Percentiles rank a stretch among this genome's conserved stretches.
phyloP scores from a whole-genome alignment of 352 stramenopile species.

The Phytophthora tentaculata region DNA sequence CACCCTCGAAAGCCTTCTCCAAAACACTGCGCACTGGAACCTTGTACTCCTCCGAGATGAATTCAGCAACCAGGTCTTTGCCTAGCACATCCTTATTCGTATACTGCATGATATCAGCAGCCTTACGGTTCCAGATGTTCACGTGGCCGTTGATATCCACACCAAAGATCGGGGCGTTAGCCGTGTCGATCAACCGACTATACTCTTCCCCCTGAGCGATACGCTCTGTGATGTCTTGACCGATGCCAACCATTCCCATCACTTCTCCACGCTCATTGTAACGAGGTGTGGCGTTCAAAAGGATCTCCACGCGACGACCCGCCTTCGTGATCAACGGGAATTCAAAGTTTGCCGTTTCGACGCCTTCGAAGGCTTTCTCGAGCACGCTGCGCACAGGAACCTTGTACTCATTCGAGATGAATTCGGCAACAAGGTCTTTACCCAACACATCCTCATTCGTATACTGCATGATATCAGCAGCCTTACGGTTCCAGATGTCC shows the following conservation, averaged over 20 bases:
- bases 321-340: slow-evolving; percentile 26
- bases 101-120: slow-evolving; percentile 59
- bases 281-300: slow-evolving; percentile 22
- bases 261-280: slow-evolving; percentile 28
- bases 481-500: slow-evolving; percentile 28
- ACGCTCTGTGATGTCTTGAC: slow-evolving; percentile 27
- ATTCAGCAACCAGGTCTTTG: slow-evolving; percentile 46
- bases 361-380: slow-evolving; percentile 48
- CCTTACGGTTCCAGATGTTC: slow-evolving; percentile 64
- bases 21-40: slow-evolving; percentile 37
- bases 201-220: slow-evolving; percentile 28
- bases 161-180: slow-evolving; percentile 50
- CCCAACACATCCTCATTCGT: slow-evolving; percentile 48
- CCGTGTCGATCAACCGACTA: slow-evolving; percentile 44
- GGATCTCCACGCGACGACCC: slow-evolving; percentile 19
- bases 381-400: slow-evolving; percentile 27
- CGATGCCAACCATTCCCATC: slow-evolving; percentile 28
- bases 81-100: slow-evolving; percentile 49
- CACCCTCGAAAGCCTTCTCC: slow-evolving; percentile 35
- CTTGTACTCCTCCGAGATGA: slow-evolving; percentile 61
- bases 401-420: slow-evolving; percentile 24
- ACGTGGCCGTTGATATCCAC: slow-evolving; percentile 52
- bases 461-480: slow-evolving; percentile 54
- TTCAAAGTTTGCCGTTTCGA: slow-evolving; percentile 34
- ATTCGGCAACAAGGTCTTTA: slow-evolving; percentile 31